Conservation (phyloP, 73 alveolate species). For the Paraurostyla sp. region DNA sequence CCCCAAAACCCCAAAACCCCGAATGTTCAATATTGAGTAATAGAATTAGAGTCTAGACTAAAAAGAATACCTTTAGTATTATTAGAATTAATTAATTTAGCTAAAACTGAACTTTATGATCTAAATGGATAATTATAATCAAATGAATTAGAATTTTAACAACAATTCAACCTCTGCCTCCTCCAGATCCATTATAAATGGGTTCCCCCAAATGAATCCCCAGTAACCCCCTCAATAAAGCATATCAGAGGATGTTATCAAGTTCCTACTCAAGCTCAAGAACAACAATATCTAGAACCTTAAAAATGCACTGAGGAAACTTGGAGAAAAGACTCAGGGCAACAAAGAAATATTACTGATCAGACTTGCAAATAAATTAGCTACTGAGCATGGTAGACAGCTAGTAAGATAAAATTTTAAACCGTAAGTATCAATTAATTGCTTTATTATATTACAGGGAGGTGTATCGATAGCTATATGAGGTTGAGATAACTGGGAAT, state of each 20-base stretch:
- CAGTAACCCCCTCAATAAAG: no score
- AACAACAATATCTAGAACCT: slow-evolving; percentile 59
- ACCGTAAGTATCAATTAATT: slow-evolving; percentile 6
- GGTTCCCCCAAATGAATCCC: no score
- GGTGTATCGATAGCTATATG: slow-evolving; percentile 45
- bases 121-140: no score
- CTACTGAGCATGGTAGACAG: slow-evolving; percentile 45
- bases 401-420: slow-evolving; percentile 28
- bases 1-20: no score
- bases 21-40: no score
- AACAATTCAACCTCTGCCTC: no score
- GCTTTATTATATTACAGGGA: background rate
- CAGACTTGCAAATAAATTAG: slow-evolving; percentile 40
- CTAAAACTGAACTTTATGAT: no score
- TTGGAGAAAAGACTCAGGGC: slow-evolving; percentile 58
- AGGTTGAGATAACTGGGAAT: slow-evolving; percentile 51
- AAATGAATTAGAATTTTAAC: no score
- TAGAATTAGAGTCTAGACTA: no score
- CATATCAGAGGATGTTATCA: slow-evolving; percentile 40
- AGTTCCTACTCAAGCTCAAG: slow-evolving; percentile 57
- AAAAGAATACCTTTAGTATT: no score
- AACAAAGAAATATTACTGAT: slow-evolving; percentile 56
- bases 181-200: no score
- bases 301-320: slow-evolving; percentile 60
- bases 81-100: no score